Evolutionary conservation across 345 rosid species (phyloP).

Genomic region (Citrus australasica): DNA sequence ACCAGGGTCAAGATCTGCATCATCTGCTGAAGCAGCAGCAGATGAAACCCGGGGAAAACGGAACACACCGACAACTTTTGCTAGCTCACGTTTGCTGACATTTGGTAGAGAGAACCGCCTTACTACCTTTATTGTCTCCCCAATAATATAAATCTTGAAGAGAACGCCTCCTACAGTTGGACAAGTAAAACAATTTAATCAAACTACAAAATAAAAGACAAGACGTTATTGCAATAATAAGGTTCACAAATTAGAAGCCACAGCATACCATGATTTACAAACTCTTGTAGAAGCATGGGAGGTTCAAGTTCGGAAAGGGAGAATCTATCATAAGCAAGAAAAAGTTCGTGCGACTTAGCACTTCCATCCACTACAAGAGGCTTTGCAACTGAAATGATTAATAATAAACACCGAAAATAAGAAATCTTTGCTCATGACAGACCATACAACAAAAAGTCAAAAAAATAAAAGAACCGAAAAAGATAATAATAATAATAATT

Average conservation of each 20-base stretch:
- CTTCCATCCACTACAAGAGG: conserved; percentile 89
- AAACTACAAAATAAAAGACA: background rate
- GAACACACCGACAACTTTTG: conserved; percentile 53
- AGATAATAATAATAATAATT: background rate
- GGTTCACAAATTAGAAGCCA: background rate
- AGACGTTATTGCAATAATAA: background rate
- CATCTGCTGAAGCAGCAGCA: conserved; percentile 83
- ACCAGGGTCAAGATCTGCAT: conserved; percentile 73
- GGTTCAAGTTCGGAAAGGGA: conserved; percentile 81
- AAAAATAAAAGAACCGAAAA: too few relatives aligned
- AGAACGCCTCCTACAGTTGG: conserved; percentile 68
- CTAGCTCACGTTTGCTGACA: conserved; percentile 49
- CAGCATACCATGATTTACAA: conserved; percentile 81
- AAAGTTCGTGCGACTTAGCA: conserved; percentile 80
- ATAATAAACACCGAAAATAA: conserved; percentile 11
- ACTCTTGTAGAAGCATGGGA: conserved; percentile 86
- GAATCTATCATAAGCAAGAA: conserved; percentile 65
- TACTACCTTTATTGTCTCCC: conserved; percentile 80
- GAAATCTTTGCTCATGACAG: background rate
- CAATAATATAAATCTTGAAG: conserved; percentile 75
- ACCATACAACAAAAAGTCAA: background rate
- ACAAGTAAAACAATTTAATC: conserved; percentile 4
- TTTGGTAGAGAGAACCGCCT: conserved; percentile 80
- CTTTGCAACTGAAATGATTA: conserved; percentile 65
- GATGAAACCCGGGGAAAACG: conserved; percentile 86